phyloP scores from a whole-genome alignment of 495 filamentous ascomycete genomes.

The Ascobolus immersus region DNA sequence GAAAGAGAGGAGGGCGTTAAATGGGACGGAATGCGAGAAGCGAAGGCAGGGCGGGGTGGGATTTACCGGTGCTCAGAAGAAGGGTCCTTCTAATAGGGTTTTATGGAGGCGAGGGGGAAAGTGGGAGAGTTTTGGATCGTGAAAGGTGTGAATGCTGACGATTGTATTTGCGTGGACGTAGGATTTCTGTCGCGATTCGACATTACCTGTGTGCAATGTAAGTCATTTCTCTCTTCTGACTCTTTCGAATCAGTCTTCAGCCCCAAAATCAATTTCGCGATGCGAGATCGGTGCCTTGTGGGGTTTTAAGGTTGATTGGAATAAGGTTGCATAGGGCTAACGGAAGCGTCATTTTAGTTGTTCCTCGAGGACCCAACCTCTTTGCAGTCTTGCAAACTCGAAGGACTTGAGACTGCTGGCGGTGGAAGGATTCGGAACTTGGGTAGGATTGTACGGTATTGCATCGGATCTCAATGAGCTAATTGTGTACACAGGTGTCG shows the following conservation, averaged over 20 bases:
- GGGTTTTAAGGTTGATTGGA: not conserved
- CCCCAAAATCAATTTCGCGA: slow-evolving; percentile 1
- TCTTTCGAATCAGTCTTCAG: not conserved
- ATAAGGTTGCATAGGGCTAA: slow-evolving; percentile 5
- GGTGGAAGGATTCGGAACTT: slow-evolving; percentile 49
- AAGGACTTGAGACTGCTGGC: slow-evolving; percentile 13
- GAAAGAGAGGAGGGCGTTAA: not conserved
- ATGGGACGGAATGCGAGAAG: not conserved
- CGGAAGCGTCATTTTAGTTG: slow-evolving; percentile 6
- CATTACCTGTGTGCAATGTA: slow-evolving; percentile 91
- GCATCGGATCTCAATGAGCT: not conserved
- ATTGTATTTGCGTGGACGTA: slow-evolving; percentile 17
- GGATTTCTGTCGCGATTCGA: slow-evolving; percentile 92
- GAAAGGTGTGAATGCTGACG: not conserved
- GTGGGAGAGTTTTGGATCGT: not conserved
- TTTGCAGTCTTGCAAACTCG: slow-evolving; percentile 10
- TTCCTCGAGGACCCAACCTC: slow-evolving; percentile 4
- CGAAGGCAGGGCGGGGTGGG: not conserved
- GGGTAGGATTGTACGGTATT: slow-evolving; percentile 30
- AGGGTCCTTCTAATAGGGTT: not conserved
- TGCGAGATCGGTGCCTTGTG: not conserved
- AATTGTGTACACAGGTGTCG: slow-evolving; percentile 41
- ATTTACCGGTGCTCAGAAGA: not conserved
- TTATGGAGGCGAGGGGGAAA: not conserved
- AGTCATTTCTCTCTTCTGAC: slow-evolving; percentile 19